A percentile compares a stretch with the other conserved stretches of the same genome.
These are phyloP conservation scores for Thielaviopsis ethacetica DNA, from an alignment of 2,329 filamentous ascomycete species.

Conservation along the genomic window DNA sequence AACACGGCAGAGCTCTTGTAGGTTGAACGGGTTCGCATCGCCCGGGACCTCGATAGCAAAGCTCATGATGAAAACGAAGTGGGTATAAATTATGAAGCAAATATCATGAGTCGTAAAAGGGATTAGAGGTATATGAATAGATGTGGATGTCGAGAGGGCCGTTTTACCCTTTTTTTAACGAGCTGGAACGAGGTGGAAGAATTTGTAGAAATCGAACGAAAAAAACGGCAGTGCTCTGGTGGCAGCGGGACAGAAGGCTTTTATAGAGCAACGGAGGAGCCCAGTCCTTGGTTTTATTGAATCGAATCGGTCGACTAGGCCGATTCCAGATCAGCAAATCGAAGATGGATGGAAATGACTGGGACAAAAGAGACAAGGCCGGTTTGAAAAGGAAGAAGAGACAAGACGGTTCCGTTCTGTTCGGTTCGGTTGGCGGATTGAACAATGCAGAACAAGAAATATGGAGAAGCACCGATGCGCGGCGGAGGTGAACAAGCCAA, in stretches of 20 bases:
- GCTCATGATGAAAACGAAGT: constrained; percentile 32
- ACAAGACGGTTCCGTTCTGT: no score
- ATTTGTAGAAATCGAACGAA: neutral
- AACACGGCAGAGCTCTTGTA: constrained; percentile 46
- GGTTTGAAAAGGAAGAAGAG: neutral
- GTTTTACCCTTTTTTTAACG: neutral
- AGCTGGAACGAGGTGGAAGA: neutral
- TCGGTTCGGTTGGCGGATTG: no score
- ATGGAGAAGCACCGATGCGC: no score
- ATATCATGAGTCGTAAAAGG: neutral
- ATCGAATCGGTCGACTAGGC: neutral
- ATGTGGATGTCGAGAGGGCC: neutral
- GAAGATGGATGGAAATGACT: neutral
- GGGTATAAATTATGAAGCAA: neutral
- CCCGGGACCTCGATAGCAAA: constrained; percentile 65
- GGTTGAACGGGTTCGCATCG: constrained; percentile 56
- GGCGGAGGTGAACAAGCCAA: no score
- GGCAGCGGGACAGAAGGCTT: neutral
- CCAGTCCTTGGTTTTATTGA: neutral
- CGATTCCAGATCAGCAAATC: neutral
- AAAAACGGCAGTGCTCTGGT: neutral
- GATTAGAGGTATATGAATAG: neutral
- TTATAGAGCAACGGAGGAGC: neutral
- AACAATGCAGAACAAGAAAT: no score
- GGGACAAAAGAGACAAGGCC: neutral